Percentiles rank a stretch among this genome's conserved stretches.
Conservation (phyloP, 306 rosid genomes). For the Pueraria montana region DNA sequence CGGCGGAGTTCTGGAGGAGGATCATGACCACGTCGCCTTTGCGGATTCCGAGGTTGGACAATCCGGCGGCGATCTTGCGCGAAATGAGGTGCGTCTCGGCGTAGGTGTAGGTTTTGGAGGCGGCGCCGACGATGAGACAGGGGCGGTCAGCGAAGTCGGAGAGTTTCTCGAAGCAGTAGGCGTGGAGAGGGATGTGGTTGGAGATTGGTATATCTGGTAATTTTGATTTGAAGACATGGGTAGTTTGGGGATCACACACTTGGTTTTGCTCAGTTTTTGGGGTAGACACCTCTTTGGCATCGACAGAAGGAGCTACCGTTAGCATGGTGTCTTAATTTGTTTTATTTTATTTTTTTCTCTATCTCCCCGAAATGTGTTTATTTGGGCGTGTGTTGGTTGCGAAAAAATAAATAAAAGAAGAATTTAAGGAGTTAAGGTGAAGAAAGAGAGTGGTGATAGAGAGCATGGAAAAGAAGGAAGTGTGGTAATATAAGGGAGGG, state of each 20-base stretch:
- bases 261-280: neutral
- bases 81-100: slow-evolving; percentile 60
- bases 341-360: too few species aligned
- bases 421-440: too few species aligned
- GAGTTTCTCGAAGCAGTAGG: slow-evolving; percentile 67
- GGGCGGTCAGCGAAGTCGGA: slow-evolving; percentile 61
- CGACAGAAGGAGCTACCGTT: slow-evolving; percentile 59
- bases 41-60: slow-evolving; percentile 62
- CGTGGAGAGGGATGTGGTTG: slow-evolving; percentile 77
- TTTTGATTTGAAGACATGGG: slow-evolving; percentile 68
- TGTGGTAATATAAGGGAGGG: neutral
- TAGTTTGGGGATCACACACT: neutral
- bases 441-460: too few species aligned
- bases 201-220: slow-evolving; percentile 79
- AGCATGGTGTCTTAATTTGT: slow-evolving; percentile 53
- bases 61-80: slow-evolving; percentile 60
- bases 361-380: too few species aligned
- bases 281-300: slow-evolving; percentile 52
- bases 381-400: too few species aligned
- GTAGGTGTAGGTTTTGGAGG: slow-evolving; percentile 58
- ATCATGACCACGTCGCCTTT: slow-evolving; percentile 83
- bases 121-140: slow-evolving; percentile 76
- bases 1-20: slow-evolving; percentile 78
- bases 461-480: neutral
- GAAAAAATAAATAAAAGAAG: too few species aligned